Evolutionary conservation across 129 eudicot species (phyloP), one percentile per base, ranked within the genome.

Genomic region (Flaveria bidentis): DNA sequence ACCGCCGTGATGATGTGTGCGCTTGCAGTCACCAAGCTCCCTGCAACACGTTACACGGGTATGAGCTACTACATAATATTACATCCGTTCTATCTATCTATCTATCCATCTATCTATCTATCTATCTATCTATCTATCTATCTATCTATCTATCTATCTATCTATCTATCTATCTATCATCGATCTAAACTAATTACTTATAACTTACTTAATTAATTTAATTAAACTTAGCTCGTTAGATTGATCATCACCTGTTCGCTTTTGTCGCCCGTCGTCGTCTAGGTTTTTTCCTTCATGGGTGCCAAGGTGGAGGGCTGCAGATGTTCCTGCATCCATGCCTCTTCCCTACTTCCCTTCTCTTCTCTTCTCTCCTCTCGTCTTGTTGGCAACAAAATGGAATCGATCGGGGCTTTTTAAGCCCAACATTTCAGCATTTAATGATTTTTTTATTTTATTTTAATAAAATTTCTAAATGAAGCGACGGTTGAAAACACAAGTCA

Each of bases 1-100:
- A 93, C 97, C 1, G 98, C 98, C n/a, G 98, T 93, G 41, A 93
- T 84, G 22, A 90, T 90, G 64, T 93, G 98, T 15, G 98, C 95
- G 45, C 97, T 93, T 0, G 98, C 98, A 5, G 93, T 74, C 30
- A 74, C 39, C 49, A 76, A 55, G 25, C 62, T 78, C n/a, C 81
- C 81, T 77, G 17, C 39, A 23, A 20, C 22, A 20, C 22, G 22
- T 20, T 20, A 20, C 22, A 20, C 22, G 22, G 22, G 22, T 20
- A 20, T 20, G 22, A 20, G 22, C 22, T 20, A 20, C 22, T 20
- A 20, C 22, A 23, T 23, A 23, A 23, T 23, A 23, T 0, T 23
- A 23, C 39, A 4, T 30, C 5, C 0, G 0, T 30, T 30, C 0
- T 8, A 44, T 44, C 1, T 10, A 44, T 9, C 13, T 10, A 44